Conservation (phyloP, 805 yeast species). For the Myxozyma nipponensis region DNA sequence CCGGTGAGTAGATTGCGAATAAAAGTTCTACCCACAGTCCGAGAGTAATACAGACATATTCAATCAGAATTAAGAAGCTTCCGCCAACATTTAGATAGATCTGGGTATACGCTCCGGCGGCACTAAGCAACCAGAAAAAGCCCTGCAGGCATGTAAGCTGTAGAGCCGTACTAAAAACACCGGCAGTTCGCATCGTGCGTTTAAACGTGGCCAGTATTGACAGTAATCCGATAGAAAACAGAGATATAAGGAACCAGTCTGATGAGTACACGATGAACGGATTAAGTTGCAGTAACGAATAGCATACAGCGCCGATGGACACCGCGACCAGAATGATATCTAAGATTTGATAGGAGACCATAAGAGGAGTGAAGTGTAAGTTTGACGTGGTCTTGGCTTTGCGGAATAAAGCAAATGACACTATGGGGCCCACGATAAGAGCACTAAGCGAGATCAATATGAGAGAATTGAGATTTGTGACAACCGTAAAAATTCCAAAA, state of each 20-base stretch:
- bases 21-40: not conserved
- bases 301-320: not conserved
- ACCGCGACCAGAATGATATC: not conserved
- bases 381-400: not conserved
- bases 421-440: conserved; percentile 9
- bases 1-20: not conserved
- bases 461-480: conserved; percentile 4
- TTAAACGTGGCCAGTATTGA: not conserved
- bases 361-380: not conserved
- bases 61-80: conserved; percentile 9
- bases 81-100: conserved; percentile 7
- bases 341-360: not conserved
- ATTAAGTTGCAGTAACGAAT: conserved; percentile 4
- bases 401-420: conserved; percentile 5
- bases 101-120: conserved; percentile 1
- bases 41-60: conserved; percentile 6
- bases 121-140: conserved; percentile 12
- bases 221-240: not conserved
- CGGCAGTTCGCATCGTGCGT: not conserved
- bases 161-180: not conserved
- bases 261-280: conserved; percentile 16
- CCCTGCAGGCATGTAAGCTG: not conserved
- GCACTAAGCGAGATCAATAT: conserved; percentile 2
- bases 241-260: conserved; percentile 1
- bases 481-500: conserved; percentile 7